Evolutionary conservation across 345 rosid species (phyloP), one percentile per base, ranked within the genome.

Genomic region (Dimocarpus longan): DNA sequence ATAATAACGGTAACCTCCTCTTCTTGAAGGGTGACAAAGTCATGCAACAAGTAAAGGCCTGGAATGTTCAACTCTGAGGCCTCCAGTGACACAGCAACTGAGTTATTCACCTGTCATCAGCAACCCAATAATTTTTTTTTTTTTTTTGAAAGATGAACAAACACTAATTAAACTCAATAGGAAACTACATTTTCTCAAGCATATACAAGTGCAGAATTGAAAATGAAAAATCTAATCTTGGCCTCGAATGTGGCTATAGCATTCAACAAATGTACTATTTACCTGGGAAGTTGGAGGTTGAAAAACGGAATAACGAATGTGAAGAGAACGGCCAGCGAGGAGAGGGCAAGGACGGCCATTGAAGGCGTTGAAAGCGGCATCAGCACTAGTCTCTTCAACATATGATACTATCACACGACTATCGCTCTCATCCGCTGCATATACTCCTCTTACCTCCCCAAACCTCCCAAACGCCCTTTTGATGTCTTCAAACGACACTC

Each of bases 391-490:
- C 44, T 85, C 84, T 10, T 88, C 87, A 3, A 71, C 44, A 81
- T 79, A 93, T 7, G 93, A 91, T 68, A 95, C 89, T 70, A 95
- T 81, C 22, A 93, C 97, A 46, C 99, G 99, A 67, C 85, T 91
- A 11, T 97, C 98, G 65, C 93, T 93, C 28, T 90, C 97, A 76
- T 95, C 99, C 44, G 99, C 99, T 18, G 93, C 86, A 80, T 85
- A 85, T 2, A 93, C 92, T 67, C 95, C 99, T 12, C 68, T 84
- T 48, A 93, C 91, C 59, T 82, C 80, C 8, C 99, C 99, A 81
- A 89, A 95, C 2, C 74, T 72, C 72, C 88, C 68, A 77, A 95
- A 95, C 70, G 76, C 93, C 40, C 90, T 83, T 39, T 83, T 79
- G 59, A 95, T 89, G 5, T 82, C 70, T 66, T 89, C 93, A 68